A percentile compares a stretch with the other conserved stretches of the same genome.
Evolutionary conservation across 352 stramenopile species (phyloP).

Genomic region (Globisporangium okanoganense): DNA sequence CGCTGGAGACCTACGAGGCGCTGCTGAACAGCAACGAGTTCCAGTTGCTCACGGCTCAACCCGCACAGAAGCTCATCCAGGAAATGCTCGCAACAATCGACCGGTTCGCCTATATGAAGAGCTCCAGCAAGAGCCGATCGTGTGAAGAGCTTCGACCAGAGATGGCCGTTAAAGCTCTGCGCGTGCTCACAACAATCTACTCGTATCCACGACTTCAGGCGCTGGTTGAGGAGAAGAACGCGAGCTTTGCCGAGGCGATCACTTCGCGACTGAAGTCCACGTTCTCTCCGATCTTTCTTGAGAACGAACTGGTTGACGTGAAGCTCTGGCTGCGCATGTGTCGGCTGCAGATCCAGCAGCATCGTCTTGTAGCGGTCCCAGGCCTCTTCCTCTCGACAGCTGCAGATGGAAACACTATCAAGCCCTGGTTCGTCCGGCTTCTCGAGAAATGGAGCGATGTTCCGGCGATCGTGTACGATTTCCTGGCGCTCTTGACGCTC

Average conservation of each 20-base stretch:
- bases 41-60: constrained; percentile 15
- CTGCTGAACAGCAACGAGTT: constrained; percentile 33
- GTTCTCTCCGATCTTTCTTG: constrained; percentile 1
- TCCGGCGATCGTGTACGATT: constrained; percentile 16
- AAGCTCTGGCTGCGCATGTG: constrained; percentile 14
- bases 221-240: constrained; percentile 12
- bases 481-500: constrained; percentile 16
- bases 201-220: constrained; percentile 7
- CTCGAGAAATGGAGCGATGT: constrained; percentile 8
- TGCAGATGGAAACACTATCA: background rate
- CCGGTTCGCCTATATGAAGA: constrained; percentile 4
- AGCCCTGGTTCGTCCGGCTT: constrained; percentile 15
- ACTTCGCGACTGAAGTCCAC: constrained; percentile 2
- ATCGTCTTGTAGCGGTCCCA: background rate
- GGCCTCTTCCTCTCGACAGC: constrained; percentile 11
- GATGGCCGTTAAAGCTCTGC: constrained; percentile 15
- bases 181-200: constrained; percentile 16
- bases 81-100: constrained; percentile 23
- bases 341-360: constrained; percentile 14
- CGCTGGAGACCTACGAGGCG: constrained; percentile 23
- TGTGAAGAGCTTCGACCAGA: background rate
- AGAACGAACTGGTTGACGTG: background rate
- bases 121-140: background rate
- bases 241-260: constrained; percentile 1
- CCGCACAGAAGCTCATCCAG: constrained; percentile 10